phyloP scores from a whole-genome alignment of 805 yeast genomes.

The Saccharomyces paradoxus region DNA sequence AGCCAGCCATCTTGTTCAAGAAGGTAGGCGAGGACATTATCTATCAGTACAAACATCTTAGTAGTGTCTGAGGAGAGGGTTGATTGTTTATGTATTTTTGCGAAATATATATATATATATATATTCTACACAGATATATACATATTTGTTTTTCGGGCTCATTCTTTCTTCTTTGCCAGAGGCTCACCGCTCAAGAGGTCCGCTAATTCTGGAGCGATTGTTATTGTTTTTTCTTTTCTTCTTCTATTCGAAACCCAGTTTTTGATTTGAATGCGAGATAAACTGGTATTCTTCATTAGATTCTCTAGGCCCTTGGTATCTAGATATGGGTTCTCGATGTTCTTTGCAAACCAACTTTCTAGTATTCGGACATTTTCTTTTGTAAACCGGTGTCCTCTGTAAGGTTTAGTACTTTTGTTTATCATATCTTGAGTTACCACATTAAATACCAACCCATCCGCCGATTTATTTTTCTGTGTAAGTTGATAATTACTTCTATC shows the following conservation, averaged over 20 bases:
- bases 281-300: conserved; percentile 9
- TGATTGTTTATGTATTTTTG: neutral
- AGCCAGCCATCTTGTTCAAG: neutral
- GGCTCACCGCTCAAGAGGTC: conserved; percentile 1
- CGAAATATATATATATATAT: neutral
- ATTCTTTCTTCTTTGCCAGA: neutral
- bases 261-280: conserved; percentile 19
- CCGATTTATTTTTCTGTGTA: neutral
- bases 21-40: neutral
- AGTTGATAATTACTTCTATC: neutral
- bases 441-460: conserved; percentile 6
- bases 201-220: conserved; percentile 11
- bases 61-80: neutral
- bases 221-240: conserved; percentile 14
- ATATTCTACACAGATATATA: neutral
- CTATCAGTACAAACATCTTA: neutral
- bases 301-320: conserved; percentile 5
- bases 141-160: neutral
- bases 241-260: conserved; percentile 26
- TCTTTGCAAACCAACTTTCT: conserved; percentile 14
- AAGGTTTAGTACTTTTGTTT: conserved; percentile 7
- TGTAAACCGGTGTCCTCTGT: conserved; percentile 17
- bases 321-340: conserved; percentile 15
- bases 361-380: conserved; percentile 7
- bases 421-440: conserved; percentile 14